These are phyloP conservation scores for Alternaria atra DNA, from an alignment of 2,329 filamentous ascomycete species.

Conservation along the genomic window DNA sequence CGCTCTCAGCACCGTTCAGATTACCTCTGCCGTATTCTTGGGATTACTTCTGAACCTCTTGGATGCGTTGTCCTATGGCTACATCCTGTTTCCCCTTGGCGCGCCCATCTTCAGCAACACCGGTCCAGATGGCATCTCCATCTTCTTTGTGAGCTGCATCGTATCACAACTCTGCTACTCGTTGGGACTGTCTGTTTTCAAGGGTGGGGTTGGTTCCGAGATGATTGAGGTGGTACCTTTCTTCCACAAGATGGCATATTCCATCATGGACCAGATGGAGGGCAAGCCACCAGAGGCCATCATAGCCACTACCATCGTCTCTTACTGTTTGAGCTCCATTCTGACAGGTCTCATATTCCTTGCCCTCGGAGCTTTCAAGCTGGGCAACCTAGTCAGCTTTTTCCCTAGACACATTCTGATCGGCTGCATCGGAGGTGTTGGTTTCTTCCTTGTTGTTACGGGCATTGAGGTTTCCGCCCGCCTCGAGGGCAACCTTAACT, in stretches of 20 bases:
- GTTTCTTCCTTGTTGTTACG: conserved; percentile 91
- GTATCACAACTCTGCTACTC: conserved; percentile 92
- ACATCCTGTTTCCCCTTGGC: conserved; percentile 89
- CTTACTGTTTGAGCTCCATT: conserved; percentile 89
- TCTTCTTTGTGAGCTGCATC: conserved; percentile 98
- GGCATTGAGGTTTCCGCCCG: conserved; percentile 93
- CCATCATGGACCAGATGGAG: conserved; percentile 81
- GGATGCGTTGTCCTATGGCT: conserved; percentile 92
- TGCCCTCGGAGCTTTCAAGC: conserved; percentile 82
- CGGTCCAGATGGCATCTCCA: conserved; percentile 93
- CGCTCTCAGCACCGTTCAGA: conserved; percentile 71
- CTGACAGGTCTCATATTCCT: conserved; percentile 93
- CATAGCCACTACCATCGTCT: conserved; percentile 90
- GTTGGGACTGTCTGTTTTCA: conserved; percentile 83
- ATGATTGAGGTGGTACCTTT: conserved; percentile 99
- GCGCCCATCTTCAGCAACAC: conserved; percentile 84
- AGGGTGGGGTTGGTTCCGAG: conserved; percentile 90
- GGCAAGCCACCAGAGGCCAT: conserved; percentile 83
- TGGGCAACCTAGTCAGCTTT: conserved; percentile 94
- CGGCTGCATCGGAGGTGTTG: conserved; percentile 95
- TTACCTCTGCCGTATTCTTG: conserved; percentile 85
- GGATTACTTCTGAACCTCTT: conserved; percentile 91
- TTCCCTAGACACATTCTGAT: conserved; percentile 96
- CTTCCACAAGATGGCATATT: conserved; percentile 97
- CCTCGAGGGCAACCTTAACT: conserved; percentile 83